Base-by-base conservation (phyloP, 345 rosid species). In the Gossypium mustelinum region DNA sequence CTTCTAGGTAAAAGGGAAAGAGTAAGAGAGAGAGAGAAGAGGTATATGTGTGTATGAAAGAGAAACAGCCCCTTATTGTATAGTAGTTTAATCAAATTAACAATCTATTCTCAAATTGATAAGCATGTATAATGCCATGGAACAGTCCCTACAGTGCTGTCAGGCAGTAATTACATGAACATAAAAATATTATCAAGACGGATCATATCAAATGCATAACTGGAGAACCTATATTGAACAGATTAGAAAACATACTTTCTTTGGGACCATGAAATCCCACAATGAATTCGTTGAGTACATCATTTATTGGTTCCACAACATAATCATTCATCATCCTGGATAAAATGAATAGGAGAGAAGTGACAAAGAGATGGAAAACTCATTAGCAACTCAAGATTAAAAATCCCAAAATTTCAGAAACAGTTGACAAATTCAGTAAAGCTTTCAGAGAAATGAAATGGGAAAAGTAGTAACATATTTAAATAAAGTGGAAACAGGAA, bases 241-340 rank as follows among this genome's bases (percentile, higher is more conserved):
- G 22, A 77, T 52, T 62, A 78, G 56, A 9, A 73, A 69, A 34
- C 76, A 73, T 88, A 90, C 92, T 90, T 78, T 85, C 94, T 88
- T 90, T 90, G 8, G 94, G 94, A 51, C 92, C 94, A 76, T 87
- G 83, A 76, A 90, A 88, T 68, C 84, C 89, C 74, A 90, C 90
- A 20, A 88, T 90, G 77, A 88, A 90, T 81, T 88, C 94, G 74
- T 79, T 87, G 75, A 90, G 90, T 45, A 92, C 87, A 65, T 90
- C 92, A 56, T 90, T 88, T 79, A 90, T 85, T 25, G 86, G 85
- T 86, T 90, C 92, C 81, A 88, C 92, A 62, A 73, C 77, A 84
- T 90, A 88, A 77, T 90, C 90, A 68, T 89, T 90, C 94, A 88
- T 90, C 94, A 88, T 90, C 88, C 94, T 90, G 89, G 48, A 82